Base-by-base conservation (phyloP, 164 flowering plant species). In the Warburgia ugandensis region DNA sequence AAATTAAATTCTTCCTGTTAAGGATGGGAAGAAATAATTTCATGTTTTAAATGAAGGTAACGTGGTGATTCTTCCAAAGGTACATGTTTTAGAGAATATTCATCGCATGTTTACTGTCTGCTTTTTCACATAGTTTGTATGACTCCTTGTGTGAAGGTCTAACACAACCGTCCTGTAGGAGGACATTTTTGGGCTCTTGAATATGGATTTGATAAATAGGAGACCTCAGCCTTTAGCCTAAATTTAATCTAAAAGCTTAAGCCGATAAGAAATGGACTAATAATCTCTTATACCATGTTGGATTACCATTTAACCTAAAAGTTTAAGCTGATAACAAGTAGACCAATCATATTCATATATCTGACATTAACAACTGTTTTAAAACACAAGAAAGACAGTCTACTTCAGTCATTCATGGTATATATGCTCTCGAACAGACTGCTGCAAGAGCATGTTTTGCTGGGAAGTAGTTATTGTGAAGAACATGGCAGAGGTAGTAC, bases 401-500 rank as follows among this genome's bases (percentile, higher is more conserved):
- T 59, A 85, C 96, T 33, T 92, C 98, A 6, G 79, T 92, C 16
- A 87, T 92, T 68, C 98, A 92, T 73, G 96, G 98, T 28, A 92
- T 85, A 70, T 83, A 83, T 71, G 21, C 77, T 58, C 98, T 87
- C 54, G 98, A 92, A 63, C 96, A 92, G 76, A 92, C 96, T 36
- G 52, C 81, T 30, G 96, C 96, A 29, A 92, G 95, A 64, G 94
- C 98, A 54, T 92, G 96, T 43, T 92, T 87, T 88, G 98, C 98
- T 2, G 94, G 86, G 30, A 87, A 62, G 37, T 87, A 78, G 58
- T 92, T n/a, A 79, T 92, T 58, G 98, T 77, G 50, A 92, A 92
- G 73, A 74, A 81, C 63, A 85, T 92, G 79, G 52, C 64, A 55
- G 96, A 91, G 92, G 97, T 91, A n/a, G n/a, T n/a, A 70, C 54